These are phyloP conservation scores for Neurospora sp. DNA, from an alignment of 495 filamentous ascomycete genomes.

Conservation along the genomic window DNA sequence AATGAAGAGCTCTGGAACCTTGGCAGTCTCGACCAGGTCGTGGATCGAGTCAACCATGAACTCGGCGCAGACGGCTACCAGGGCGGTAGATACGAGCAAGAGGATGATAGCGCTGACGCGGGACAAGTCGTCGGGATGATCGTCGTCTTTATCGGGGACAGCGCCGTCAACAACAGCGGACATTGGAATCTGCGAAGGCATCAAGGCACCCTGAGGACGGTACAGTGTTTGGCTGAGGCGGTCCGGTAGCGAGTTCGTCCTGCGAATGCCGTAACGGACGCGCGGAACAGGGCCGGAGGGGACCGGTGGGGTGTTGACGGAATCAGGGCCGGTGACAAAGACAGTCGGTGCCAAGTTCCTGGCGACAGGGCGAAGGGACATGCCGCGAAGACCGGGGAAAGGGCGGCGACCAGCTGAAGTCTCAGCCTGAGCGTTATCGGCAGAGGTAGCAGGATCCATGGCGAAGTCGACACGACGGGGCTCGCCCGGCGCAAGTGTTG, in stretches of 20 bases:
- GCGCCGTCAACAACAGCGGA: conserved; percentile 17
- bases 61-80: conserved; percentile 81
- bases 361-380: conserved; percentile 33
- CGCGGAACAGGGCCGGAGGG: conserved; percentile 39
- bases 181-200: conserved; percentile 29
- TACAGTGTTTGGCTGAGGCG: conserved; percentile 45
- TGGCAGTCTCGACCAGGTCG: conserved; percentile 48
- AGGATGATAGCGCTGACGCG: conserved; percentile 64
- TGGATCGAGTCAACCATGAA: conserved; percentile 78
- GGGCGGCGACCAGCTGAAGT: conserved; percentile 20
- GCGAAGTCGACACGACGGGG: conserved; percentile 39
- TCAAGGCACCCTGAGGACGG: conserved; percentile 31
- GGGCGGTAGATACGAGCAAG: conserved; percentile 62
- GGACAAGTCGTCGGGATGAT: conserved; percentile 49
- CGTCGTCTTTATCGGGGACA: conserved; percentile 33
- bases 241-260: conserved; percentile 72
- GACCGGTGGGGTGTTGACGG: conserved; percentile 6
- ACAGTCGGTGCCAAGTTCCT: conserved; percentile 37
- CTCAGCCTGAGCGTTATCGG: conserved; percentile 25
- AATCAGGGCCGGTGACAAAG: conserved; percentile 26
- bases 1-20: conserved; percentile 69
- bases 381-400: conserved; percentile 30
- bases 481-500: conserved; percentile 15
- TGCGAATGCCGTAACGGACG: conserved; percentile 52
- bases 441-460: conserved; percentile 9